These are phyloP conservation scores for Begonia masoniana DNA, from an alignment of 306 rosid genomes.

Conservation along the genomic window DNA sequence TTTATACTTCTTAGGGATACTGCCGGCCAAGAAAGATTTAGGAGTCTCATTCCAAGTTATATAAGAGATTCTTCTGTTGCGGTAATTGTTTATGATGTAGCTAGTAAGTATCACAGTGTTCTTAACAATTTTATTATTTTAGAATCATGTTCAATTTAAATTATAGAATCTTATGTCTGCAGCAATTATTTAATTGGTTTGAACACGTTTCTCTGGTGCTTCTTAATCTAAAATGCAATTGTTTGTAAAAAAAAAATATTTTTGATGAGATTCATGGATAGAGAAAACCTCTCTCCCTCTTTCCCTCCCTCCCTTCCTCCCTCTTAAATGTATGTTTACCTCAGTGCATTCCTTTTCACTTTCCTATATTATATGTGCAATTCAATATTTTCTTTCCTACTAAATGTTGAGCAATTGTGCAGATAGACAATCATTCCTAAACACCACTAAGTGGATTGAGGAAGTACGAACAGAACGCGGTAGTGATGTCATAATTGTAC, in stretches of 20 bases:
- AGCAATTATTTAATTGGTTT: too few relatives aligned
- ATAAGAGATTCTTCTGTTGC: constrained; percentile 98
- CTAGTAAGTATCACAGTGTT: constrained; percentile 41
- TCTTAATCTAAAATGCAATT: too few relatives aligned
- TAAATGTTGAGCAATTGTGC: constrained; percentile 12
- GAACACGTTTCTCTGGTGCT: too few relatives aligned
- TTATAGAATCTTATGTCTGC: too few relatives aligned
- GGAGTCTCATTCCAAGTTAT: constrained; percentile 99
- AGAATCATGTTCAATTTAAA: not conserved
- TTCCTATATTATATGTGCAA: too few relatives aligned
- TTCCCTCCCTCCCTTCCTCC: too few relatives aligned
- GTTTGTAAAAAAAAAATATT: too few relatives aligned
- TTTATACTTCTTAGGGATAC: constrained; percentile 66
- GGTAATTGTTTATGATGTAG: constrained; percentile 82
- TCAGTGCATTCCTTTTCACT: too few relatives aligned
- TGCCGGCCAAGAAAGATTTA: constrained; percentile 97
- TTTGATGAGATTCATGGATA: too few relatives aligned
- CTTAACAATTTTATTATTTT: not conserved
- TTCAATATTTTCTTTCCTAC: too few relatives aligned
- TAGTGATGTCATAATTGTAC: constrained; percentile 85
- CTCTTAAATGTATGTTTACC: too few relatives aligned
- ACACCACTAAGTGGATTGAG: constrained; percentile 85
- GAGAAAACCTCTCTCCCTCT: too few relatives aligned
- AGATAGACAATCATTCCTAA: constrained; percentile 91
- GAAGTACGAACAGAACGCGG: constrained; percentile 95